Base-by-base conservation (phyloP, 2,329 filamentous ascomycete species). In the Fusarium oxysporum region DNA sequence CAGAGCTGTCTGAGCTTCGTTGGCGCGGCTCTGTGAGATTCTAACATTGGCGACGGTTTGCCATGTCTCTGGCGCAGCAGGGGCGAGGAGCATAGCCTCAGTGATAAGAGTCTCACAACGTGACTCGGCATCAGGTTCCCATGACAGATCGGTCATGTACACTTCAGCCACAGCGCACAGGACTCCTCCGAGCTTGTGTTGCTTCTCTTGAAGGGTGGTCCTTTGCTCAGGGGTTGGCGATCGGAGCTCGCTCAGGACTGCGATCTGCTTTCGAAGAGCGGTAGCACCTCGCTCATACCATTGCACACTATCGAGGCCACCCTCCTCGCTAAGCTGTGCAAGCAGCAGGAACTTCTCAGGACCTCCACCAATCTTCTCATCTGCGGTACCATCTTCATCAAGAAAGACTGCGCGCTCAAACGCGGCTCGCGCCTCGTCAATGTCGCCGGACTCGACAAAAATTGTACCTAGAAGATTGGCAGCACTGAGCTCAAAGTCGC, bases 71-170 rank as follows among this genome's bases (percentile, higher is more conserved):
- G 95, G 89, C 62, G 90, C 92, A 62, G 92, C 89, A 8, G 96
- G 95, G 65, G 93, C 93, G 69, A 97, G 90, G 77, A 97, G 85
- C 63, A 96, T 91, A 32, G 96, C 96, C 84, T 99, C 95, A 10
- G 95, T 97, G 72, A 98, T 90, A 66, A 97, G 90, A 9, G 90
- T 85, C 83, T 99, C 96, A 85, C 97, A 99, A 75, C 92, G 90
- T 74, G 89, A 86, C 84, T 99, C 96, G 9, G 96, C 96, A 79
- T 98, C 95, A 58, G 91, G 90, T 83, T 98, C 95, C 94, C 89
- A 96, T 78, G 93, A 96, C 77, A 98, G 85, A 84, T 99, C 96
- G 16, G 96, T 99, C 96, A 99, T 99, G 86, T 98, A 99, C 55
- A 99, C 94, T 84, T 99, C 96, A 11, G 94, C 92, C 68, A 98